Evolutionary conservation across 768 basidiomycete genomes (phyloP).

Genomic region (Termitomyces sp.): DNA sequence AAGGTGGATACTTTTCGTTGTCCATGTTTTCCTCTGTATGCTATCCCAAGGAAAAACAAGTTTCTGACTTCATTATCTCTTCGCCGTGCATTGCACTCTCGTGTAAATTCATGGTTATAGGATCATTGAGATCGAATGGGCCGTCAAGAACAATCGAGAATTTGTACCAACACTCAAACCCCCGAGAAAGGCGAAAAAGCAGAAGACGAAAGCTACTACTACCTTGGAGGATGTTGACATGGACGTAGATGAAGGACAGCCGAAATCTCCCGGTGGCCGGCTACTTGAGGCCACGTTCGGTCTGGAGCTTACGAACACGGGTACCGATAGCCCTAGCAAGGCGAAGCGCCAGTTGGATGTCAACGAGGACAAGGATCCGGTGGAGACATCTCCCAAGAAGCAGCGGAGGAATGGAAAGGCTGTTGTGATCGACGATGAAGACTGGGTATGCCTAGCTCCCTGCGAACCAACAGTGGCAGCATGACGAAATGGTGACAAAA

Average conservation of each 20-base stretch:
- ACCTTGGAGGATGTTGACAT: constrained; percentile 22
- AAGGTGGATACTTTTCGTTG: constrained; percentile 76
- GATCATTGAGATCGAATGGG: constrained; percentile 81
- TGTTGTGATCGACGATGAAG: constrained; percentile 22
- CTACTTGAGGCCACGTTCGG: constrained; percentile 28
- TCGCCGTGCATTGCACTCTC: constrained; percentile 12
- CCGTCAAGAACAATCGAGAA: constrained; percentile 54
- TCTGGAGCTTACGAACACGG: constrained; percentile 37
- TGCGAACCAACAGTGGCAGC: constrained; percentile 10
- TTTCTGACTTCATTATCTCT: constrained; percentile 38
- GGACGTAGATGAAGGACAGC: constrained; percentile 20
- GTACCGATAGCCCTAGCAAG: constrained; percentile 25
- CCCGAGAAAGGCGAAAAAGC: constrained; percentile 29
- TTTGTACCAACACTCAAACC: constrained; percentile 58
- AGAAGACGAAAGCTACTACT: constrained; percentile 21
- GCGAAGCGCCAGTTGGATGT: constrained; percentile 30
- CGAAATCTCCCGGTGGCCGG: constrained; percentile 8
- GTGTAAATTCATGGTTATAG: constrained; percentile 35
- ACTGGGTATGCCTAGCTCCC: constrained; percentile 22
- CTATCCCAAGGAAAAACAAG: constrained; percentile 31
- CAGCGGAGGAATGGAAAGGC: constrained; percentile 20
- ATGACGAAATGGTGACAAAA: not conserved
- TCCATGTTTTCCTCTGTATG: constrained; percentile 59
- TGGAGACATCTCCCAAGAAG: constrained; percentile 27
- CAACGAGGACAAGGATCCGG: constrained; percentile 18